These are phyloP conservation scores for Ceriops tagal DNA, from an alignment of 345 rosid genomes.

Conservation along the genomic window DNA sequence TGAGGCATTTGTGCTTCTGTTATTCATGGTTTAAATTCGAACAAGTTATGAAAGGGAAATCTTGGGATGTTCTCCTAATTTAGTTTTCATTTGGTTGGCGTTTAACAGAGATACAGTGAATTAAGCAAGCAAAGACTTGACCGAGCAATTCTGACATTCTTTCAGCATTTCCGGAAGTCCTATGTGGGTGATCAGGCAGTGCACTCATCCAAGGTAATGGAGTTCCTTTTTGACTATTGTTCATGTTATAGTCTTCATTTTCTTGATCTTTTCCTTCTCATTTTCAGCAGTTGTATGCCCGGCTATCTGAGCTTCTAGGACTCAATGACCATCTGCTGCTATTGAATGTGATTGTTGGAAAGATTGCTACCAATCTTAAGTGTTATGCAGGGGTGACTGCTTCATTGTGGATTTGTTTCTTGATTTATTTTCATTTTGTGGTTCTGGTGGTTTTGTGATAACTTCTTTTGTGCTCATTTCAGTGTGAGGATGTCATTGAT, in stretches of 20 bases:
- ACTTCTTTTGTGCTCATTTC: constrained; percentile 24
- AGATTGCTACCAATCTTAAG: constrained; percentile 92
- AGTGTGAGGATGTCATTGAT: constrained; percentile 93
- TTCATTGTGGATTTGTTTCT: constrained; percentile 6
- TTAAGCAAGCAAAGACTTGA: constrained; percentile 95
- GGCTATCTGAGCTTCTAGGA: constrained; percentile 90
- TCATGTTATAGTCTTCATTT: constrained; percentile 7
- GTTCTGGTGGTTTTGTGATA: constrained; percentile 13
- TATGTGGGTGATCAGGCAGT: constrained; percentile 99
- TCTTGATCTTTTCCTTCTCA: constrained; percentile 37
- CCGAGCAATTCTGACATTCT: constrained; percentile 94
- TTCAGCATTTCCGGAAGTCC: constrained; percentile 97
- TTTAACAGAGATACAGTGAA: constrained; percentile 81
- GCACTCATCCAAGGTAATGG: constrained; percentile 91
- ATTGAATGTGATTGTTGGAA: constrained; percentile 86
- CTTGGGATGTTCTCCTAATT: neutral
- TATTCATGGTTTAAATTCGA: neutral
- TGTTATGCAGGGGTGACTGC: constrained; percentile 73
- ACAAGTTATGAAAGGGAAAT: neutral
- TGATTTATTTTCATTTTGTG: constrained; percentile 3
- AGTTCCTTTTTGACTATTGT: constrained; percentile 1
- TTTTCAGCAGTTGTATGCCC: constrained; percentile 92
- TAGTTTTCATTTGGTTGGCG: constrained; percentile 10
- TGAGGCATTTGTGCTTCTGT: neutral
- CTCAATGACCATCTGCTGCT: constrained; percentile 86